Base-by-base conservation (phyloP, 257 asterid species). In the Rhazya stricta region DNA sequence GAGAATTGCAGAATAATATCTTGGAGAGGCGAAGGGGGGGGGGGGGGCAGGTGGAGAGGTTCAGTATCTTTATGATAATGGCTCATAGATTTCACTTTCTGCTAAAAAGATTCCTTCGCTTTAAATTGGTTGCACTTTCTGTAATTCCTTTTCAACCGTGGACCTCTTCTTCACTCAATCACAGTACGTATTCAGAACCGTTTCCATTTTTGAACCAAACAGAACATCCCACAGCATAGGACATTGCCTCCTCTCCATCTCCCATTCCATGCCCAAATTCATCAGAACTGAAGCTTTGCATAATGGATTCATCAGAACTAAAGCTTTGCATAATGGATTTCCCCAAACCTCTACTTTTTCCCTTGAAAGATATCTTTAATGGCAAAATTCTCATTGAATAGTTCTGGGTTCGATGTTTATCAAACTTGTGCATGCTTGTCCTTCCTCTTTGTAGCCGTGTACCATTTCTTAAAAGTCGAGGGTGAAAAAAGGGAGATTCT, bases 161-260 rank as follows among this genome's bases (percentile, higher is more conserved):
- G 48, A 41, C 71, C 50, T 74, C 34, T 30, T 71, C 25, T 37
- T 43, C 16, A 16, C 61, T 9, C 62, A 70, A 8, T 8, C 6
- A 9, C 3, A 39, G n/a, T 18, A 23, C 69, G 6, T 16, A 63
- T 4, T 41, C 9, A 39, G 16, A 71, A 54, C 25, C 34, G 27
- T 56, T 21, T 42, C 36, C 11, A 23, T 32, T 72, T 23, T 36
- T 32, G 70, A 34, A 68, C 79, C 46, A 56, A 76, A 39, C 70
- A 76, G 16, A 11, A 69, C 23, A 36, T 69, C 80, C 80, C 65
- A 58, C 76, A 69, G 56, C 66, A 13, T 41, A 58, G 76, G 76
- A 60, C 71, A 43, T 18, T 46, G 48, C 69, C 37, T 27, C 56
- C 34, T 23, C 18, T 21, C 45, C 51, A 18, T 73, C 53, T 43